A percentile compares a stretch with the other conserved stretches of the same genome.
Evolutionary conservation across 768 basidiomycete species (phyloP).

Genomic region (Coprinellus aureogranulatus): DNA sequence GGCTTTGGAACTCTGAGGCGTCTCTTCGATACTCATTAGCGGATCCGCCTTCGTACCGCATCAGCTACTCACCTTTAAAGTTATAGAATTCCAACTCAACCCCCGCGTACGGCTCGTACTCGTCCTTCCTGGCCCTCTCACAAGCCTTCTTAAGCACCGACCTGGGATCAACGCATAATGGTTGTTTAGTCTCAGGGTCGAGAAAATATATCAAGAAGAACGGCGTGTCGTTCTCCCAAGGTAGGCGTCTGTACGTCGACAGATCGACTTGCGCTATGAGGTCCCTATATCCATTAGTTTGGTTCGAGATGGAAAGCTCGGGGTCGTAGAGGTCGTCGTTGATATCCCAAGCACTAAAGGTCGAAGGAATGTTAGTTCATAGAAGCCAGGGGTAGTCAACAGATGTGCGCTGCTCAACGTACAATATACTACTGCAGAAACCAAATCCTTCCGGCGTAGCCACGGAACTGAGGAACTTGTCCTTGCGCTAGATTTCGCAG

Average conservation of each 20-base stretch:
- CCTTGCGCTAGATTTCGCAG: slow-evolving; percentile 62
- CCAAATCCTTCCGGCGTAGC: slow-evolving; percentile 82
- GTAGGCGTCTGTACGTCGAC: slow-evolving; percentile 81
- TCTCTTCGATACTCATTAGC: slow-evolving; percentile 52
- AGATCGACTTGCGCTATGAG: slow-evolving; percentile 85
- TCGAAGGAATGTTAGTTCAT: background rate
- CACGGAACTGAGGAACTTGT: slow-evolving; percentile 86
- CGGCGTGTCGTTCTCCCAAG: slow-evolving; percentile 88
- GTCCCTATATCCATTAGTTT: slow-evolving; percentile 89
- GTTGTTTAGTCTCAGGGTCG: slow-evolving; percentile 79
- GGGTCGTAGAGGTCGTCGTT: slow-evolving; percentile 82
- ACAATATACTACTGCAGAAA: slow-evolving; percentile 94
- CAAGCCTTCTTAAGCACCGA: slow-evolving; percentile 67
- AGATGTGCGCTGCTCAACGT: too few species aligned
- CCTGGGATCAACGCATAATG: slow-evolving; percentile 81
- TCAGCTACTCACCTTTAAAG: slow-evolving; percentile 64
- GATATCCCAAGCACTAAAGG: slow-evolving; percentile 80
- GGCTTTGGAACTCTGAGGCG: slow-evolving; percentile 58
- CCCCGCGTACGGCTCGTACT: slow-evolving; percentile 74
- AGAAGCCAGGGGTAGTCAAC: too few species aligned
- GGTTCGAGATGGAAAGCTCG: slow-evolving; percentile 89
- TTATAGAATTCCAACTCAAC: slow-evolving; percentile 97
- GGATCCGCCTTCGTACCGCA: background rate
- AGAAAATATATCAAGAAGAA: slow-evolving; percentile 92
- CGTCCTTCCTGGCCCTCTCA: slow-evolving; percentile 45